Evolutionary conservation across 2,329 filamentous ascomycete species (phyloP), one percentile per base, ranked within the genome.

Genomic region (Aspergillus sp.): DNA sequence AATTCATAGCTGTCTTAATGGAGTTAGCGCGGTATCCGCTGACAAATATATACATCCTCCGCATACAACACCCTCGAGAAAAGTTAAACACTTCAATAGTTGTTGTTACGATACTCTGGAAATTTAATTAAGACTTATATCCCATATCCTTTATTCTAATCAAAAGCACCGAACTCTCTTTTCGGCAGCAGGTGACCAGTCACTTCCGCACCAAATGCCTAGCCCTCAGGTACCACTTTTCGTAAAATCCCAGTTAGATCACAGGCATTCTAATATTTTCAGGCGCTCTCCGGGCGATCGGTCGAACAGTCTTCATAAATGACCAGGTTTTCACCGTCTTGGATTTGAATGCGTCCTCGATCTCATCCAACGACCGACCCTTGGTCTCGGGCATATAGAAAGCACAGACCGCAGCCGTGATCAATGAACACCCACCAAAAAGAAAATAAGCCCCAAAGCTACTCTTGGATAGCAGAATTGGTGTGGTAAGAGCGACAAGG

Each of bases 371-470:
- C 0, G 75, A 76, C 11, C 72, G 67, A 0, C 81, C 81, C 23
- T 77, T 73, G 0, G 81, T 83, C 64, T 83, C 81, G 1, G 77
- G 79, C 80, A 84, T 84, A 47, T 73, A 80, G 0, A 75, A 50
- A 1, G 72, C 67, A 23, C 75, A 73, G 0, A 80, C 72, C 9
- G 68, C 45, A 1, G 74, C 72, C 0, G 78, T 80, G 24, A 72
- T 61, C 6, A 79, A 50, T 0, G 75, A 67, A 31, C 77, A 72
- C 3, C 72, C 70, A 7, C 76, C 78, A 45, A 80, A 81, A 8
- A 81, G 67, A 50, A 81, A 80, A 55, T 81, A 81, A 0, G 75
- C 75, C 1, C 76, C 77, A 35, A 71, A 81, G 4, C 73, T 74
- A 1, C 74, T 78, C 33, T 73, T 73, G 0, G 75, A 71, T 3